Evolutionary conservation across 2,329 filamentous ascomycete genomes (phyloP).

Genomic region (Septoria petroselini): DNA sequence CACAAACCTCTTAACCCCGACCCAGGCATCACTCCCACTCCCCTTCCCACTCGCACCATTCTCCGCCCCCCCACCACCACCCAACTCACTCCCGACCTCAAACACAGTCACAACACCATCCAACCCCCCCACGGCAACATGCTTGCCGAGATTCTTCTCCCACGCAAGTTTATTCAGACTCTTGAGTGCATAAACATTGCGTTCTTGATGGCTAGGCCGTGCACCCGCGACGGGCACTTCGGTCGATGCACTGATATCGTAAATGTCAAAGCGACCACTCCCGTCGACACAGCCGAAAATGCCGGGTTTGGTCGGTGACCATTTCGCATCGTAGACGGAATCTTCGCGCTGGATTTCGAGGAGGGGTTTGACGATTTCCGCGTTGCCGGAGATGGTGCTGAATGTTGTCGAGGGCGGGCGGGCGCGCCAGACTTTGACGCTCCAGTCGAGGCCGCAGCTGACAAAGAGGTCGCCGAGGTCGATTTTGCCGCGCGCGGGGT

Average conservation of each 20-base stretch:
- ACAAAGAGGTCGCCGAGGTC: slow-evolving; percentile 93
- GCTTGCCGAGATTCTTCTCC: slow-evolving; percentile 84
- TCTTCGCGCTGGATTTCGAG: slow-evolving; percentile 92
- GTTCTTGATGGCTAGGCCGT: slow-evolving; percentile 39
- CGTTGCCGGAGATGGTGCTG: slow-evolving; percentile 46
- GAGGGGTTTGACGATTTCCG: slow-evolving; percentile 55
- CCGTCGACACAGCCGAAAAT: slow-evolving; percentile 95
- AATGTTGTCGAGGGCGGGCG: slow-evolving; percentile 72
- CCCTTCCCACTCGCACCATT: too few relatives aligned
- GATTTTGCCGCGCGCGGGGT: slow-evolving; percentile 85
- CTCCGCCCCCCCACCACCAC: slow-evolving; percentile 77
- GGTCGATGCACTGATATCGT: slow-evolving; percentile 88
- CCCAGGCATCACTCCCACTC: slow-evolving; percentile 95
- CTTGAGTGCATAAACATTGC: slow-evolving; percentile 50
- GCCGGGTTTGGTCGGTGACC: slow-evolving; percentile 90
- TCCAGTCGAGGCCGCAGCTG: slow-evolving; percentile 93
- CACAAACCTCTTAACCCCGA: slow-evolving; percentile 84
- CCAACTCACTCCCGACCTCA: slow-evolving; percentile 78
- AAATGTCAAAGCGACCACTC: slow-evolving; percentile 85
- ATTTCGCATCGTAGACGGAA: slow-evolving; percentile 91
- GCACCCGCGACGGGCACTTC: slow-evolving; percentile 86
- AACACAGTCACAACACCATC: slow-evolving; percentile 90
- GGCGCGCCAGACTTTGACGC: slow-evolving; percentile 93
- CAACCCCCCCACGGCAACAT: slow-evolving; percentile 84
- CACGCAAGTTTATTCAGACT: slow-evolving; percentile 93